A percentile compares a stretch with the other conserved stretches of the same genome.
phyloP scores from a whole-genome alignment of 768 basidiomycete genomes.

The Dioszegia aurantiaca region DNA sequence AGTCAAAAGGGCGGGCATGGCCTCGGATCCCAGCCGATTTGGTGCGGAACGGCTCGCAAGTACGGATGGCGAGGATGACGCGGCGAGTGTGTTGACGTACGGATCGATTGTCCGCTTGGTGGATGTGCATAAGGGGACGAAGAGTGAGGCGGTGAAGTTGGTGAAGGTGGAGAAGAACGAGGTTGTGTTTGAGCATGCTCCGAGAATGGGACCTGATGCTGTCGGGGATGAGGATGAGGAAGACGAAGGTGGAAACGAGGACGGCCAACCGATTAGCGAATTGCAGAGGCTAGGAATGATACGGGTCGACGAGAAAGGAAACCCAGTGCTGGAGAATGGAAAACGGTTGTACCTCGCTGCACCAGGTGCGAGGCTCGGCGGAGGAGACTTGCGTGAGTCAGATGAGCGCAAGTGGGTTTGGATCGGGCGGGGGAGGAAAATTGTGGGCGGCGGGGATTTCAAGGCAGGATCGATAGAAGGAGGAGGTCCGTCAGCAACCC shows the following conservation, averaged over 20 bases:
- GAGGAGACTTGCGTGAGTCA: constrained; percentile 24
- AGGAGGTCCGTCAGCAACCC: too few species aligned
- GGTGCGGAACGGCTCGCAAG: neutral
- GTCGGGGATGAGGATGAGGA: constrained; percentile 55
- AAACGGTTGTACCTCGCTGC: constrained; percentile 77
- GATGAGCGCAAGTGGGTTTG: neutral
- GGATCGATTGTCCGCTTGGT: constrained; percentile 83
- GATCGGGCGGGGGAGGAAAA: neutral
- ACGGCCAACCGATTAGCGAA: constrained; percentile 82
- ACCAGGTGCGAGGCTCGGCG: constrained; percentile 65
- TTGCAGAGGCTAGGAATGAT: constrained; percentile 90
- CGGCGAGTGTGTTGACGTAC: constrained; percentile 61
- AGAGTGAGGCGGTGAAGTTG: constrained; percentile 78
- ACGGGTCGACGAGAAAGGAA: constrained; percentile 63
- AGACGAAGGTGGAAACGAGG: constrained; percentile 36
- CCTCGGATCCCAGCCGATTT: constrained; percentile 29
- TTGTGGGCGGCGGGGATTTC: neutral
- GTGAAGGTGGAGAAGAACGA: constrained; percentile 89
- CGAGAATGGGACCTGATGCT: too few species aligned
- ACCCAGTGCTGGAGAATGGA: constrained; percentile 6
- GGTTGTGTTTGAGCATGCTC: constrained; percentile 56
- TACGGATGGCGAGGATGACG: neutral
- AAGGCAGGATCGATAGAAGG: too few species aligned
- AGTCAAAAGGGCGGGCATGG: constrained; percentile 65
- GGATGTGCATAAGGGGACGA: constrained; percentile 78